phyloP scores from a whole-genome alignment of 1,139 yeast species.

The Pneumocystis murina region DNA sequence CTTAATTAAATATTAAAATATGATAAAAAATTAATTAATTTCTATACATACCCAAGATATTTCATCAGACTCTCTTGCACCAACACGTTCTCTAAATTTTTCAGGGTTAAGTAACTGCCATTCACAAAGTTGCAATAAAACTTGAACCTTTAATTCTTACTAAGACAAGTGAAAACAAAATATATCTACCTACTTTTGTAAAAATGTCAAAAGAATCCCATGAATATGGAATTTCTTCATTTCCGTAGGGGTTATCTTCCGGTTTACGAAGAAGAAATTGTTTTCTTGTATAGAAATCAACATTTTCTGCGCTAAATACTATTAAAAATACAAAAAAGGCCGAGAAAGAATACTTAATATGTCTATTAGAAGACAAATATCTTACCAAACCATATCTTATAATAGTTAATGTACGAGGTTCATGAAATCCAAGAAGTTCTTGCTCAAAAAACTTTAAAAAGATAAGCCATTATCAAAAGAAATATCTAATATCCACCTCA shows the following conservation, averaged over 20 bases:
- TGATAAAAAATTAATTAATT: slow-evolving; percentile 1
- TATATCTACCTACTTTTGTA: neutral
- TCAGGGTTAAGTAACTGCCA: slow-evolving; percentile 13
- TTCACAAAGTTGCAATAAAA: slow-evolving; percentile 12
- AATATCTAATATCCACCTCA: neutral
- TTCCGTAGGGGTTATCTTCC: neutral
- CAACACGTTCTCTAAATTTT: slow-evolving; percentile 16
- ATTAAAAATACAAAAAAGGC: neutral
- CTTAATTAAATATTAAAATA: slow-evolving; percentile 2
- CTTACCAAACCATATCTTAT: neutral
- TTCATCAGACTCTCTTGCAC: slow-evolving; percentile 14
- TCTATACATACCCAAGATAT: slow-evolving; percentile 11
- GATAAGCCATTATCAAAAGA: neutral
- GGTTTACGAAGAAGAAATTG: slow-evolving; percentile 4
- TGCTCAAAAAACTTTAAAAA: neutral
- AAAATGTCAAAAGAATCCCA: neutral
- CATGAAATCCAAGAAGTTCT: neutral
- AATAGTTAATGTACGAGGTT: neutral
- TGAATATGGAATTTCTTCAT: neutral
- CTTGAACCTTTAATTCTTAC: slow-evolving; percentile 6
- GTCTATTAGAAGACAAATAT: slow-evolving; percentile 1
- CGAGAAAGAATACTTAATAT: neutral
- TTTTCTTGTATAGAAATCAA: slow-evolving; percentile 3
- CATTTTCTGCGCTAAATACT: neutral
- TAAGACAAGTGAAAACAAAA: neutral